A percentile compares a stretch with the other conserved stretches of the same genome.
Conservation (phyloP, 1,139 yeast species). For the Pichia cactophila region DNA sequence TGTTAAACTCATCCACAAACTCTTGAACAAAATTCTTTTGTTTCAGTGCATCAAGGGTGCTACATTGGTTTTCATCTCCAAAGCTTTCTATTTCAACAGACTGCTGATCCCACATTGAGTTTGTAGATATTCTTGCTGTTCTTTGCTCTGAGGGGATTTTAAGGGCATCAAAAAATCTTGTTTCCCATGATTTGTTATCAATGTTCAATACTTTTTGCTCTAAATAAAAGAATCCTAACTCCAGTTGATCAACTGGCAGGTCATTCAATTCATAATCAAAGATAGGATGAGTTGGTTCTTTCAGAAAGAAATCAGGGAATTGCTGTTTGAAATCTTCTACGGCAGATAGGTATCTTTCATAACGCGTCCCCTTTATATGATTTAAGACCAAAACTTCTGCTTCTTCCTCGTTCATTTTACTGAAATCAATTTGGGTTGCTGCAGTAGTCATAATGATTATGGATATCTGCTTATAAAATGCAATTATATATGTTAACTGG, state of each 20-base stretch:
- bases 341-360: not conserved
- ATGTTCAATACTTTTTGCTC: not conserved
- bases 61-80: not conserved
- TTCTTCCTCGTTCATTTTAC: not conserved
- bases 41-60: not conserved
- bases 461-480: not conserved
- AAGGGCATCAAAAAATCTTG: not conserved
- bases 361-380: conserved; percentile 3
- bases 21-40: not conserved
- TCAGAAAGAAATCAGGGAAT: not conserved
- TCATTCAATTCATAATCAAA: conserved; percentile 2
- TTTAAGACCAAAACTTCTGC: not conserved
- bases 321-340: conserved; percentile 1
- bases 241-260: conserved; percentile 1
- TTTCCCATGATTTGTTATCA: conserved; percentile 5
- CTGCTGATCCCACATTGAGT: too few species aligned
- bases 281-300: not conserved
- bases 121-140: not conserved
- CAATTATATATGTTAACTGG: too few species aligned
- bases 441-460: not conserved
- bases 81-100: not conserved
- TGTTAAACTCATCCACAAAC: not conserved
- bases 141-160: conserved; percentile 1
- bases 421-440: not conserved
- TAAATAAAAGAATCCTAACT: not conserved